Percentiles rank a stretch among this genome's conserved stretches.
Evolutionary conservation across 306 rosid genomes (phyloP).

Genomic region (Quercus robur): DNA sequence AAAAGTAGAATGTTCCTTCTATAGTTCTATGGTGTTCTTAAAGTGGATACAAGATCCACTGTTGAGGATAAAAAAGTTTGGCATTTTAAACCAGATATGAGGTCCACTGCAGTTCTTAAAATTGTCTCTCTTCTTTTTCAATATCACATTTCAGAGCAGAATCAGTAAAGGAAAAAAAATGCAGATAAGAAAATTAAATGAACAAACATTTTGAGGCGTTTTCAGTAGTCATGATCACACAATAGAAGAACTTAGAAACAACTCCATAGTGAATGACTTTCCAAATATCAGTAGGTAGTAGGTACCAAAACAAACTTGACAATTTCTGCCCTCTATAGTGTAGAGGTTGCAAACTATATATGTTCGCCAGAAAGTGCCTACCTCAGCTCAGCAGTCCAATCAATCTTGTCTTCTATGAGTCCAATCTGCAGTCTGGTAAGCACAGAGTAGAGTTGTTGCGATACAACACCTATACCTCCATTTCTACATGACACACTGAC

Average conservation of each 20-base stretch:
- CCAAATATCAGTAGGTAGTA: not conserved
- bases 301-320: not conserved
- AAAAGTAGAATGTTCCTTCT: no score
- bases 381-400: constrained; percentile 79
- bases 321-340: not conserved
- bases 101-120: no score
- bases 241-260: not conserved
- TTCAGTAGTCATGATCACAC: not conserved
- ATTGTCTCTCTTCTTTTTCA: not conserved
- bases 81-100: no score
- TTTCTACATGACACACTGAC: constrained; percentile 59
- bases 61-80: no score
- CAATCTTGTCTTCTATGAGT: constrained; percentile 66
- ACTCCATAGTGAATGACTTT: not conserved
- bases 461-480: constrained; percentile 68
- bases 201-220: not conserved
- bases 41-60: not conserved
- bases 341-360: not conserved
- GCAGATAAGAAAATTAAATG: not conserved
- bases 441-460: constrained; percentile 69
- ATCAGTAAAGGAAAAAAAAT: not conserved
- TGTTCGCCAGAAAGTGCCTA: constrained; percentile 16
- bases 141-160: not conserved
- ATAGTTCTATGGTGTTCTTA: not conserved
- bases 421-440: constrained; percentile 96